A percentile compares a stretch with the other conserved stretches of the same genome.
Conservation (phyloP, 2,329 filamentous ascomycete species). For the Emmonsia crescens region DNA sequence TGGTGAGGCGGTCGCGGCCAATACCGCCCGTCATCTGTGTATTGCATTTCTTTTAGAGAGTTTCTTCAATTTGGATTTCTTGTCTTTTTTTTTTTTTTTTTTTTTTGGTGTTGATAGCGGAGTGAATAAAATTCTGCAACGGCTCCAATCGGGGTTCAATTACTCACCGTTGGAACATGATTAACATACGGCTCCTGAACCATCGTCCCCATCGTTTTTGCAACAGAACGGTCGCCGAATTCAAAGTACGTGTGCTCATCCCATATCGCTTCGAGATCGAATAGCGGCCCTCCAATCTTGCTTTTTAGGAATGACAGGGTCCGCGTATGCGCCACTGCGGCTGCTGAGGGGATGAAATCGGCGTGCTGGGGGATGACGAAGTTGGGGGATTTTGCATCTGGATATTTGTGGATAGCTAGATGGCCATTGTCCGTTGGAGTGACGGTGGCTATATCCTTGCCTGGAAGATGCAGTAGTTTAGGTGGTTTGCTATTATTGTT, state of each 20-base stretch:
- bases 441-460: constrained; percentile 9
- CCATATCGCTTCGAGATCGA: constrained; percentile 69
- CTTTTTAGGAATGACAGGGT: constrained; percentile 55
- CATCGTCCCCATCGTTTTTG: constrained; percentile 33
- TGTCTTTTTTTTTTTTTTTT: no score
- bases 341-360: constrained; percentile 44
- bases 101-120: background rate
- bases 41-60: background rate
- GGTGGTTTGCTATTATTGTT: constrained; percentile 11
- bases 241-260: constrained; percentile 65
- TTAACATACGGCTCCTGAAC: constrained; percentile 20
- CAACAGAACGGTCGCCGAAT: constrained; percentile 57
- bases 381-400: constrained; percentile 30
- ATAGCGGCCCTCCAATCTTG: constrained; percentile 51
- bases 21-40: constrained; percentile 53
- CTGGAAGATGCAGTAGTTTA: constrained; percentile 21
- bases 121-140: background rate
- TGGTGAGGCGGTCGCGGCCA: constrained; percentile 50
- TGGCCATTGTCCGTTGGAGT: constrained; percentile 11
- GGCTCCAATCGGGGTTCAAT: no score
- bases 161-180: constrained; percentile 36
- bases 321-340: constrained; percentile 55
- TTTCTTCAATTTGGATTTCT: no score
- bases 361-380: constrained; percentile 43
- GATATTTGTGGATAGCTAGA: constrained; percentile 33